Evolutionary conservation across 129 eudicot genomes (phyloP), one percentile per base, ranked within the genome.

Genomic region (Saussurea involucrata): DNA sequence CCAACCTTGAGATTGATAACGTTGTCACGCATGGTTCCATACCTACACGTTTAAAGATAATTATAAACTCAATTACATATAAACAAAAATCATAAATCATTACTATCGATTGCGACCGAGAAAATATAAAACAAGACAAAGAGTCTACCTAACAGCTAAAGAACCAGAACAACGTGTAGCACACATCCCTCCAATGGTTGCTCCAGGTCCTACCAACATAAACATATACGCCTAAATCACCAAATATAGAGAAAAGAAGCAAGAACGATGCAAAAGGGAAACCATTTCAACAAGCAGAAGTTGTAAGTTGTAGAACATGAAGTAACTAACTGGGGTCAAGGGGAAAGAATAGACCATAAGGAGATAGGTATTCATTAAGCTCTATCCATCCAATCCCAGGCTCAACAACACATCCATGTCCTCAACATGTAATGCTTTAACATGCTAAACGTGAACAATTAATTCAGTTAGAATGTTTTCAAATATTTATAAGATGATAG

Each of bases 301-400:
- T 67, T n/a, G 32, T 66, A 32, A 18, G n/a, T n/a, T 60, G 70
- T 34, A 60, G 27, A 34, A 34, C 53, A 29, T 71, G 44, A 31
- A 72, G 70, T 74, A 37, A 74, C 93, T 83, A 28, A 95, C 98
- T 97, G 18, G 99, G 99, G 85, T 95, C 99, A 67, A 95, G 91
- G 66, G 99, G 99, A 64, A 95, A 95, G 81, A 95, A 92, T 78
- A 95, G 87, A 68, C 99, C 99, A 82, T 88, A 80, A 34, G 99
- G 97, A 80, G 92, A 96, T 66, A 95, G 83, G 77, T 88, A 95
- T 58, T 95, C 99, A 84, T 95, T 95, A 65, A 95, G 96, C 42
- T 95, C 99, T 89, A 90, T 90, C 99, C 99, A 95, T 79, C 99
- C 99, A 80, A 92, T 95, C 76, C 99, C 99, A 78, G 99, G 97